phyloP scores from a whole-genome alignment of 2,329 filamentous ascomycete species.

The Apiospora sp. region DNA sequence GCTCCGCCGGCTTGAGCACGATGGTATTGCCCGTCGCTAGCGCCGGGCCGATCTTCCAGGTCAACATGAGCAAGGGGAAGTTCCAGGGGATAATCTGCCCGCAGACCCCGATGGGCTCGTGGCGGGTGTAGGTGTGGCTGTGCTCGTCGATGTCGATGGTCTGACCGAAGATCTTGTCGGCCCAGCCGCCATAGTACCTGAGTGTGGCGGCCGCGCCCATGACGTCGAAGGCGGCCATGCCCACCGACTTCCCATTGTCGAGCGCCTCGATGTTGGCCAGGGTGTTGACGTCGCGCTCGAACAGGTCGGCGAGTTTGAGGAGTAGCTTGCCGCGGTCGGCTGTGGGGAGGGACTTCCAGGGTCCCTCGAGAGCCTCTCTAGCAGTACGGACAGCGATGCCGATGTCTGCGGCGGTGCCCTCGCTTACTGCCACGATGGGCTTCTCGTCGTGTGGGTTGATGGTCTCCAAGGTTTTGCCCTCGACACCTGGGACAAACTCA shows the following conservation, averaged over 20 bases:
- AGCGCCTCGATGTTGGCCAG: conserved; percentile 85
- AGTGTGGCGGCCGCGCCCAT: conserved; percentile 71
- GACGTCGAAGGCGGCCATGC: conserved; percentile 79
- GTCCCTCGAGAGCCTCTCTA: conserved; percentile 81
- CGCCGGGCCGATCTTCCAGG: conserved; percentile 83
- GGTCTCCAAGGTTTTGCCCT: conserved; percentile 50
- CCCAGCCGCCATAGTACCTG: conserved; percentile 89
- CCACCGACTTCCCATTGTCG: conserved; percentile 86
- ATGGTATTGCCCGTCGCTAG: conserved; percentile 76
- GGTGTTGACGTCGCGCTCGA: conserved; percentile 78
- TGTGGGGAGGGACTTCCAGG: conserved; percentile 74
- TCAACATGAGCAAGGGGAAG: conserved; percentile 81
- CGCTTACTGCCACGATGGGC: too few relatives aligned
- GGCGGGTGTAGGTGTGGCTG: conserved; percentile 84
- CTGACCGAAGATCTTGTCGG: conserved; percentile 90
- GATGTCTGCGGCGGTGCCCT: conserved; percentile 57
- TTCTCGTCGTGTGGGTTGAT: too few relatives aligned
- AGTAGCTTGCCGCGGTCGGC: conserved; percentile 74
- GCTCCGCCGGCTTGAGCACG: conserved; percentile 78
- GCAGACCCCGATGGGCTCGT: conserved; percentile 82
- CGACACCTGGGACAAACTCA: conserved; percentile 80
- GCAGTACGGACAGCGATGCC: conserved; percentile 83
- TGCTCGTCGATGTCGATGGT: conserved; percentile 80
- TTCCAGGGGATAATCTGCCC: conserved; percentile 92
- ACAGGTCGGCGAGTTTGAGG: conserved; percentile 79